Base-by-base conservation (phyloP, 352 stramenopile genomes). In the Achlya hypogyna region DNA sequence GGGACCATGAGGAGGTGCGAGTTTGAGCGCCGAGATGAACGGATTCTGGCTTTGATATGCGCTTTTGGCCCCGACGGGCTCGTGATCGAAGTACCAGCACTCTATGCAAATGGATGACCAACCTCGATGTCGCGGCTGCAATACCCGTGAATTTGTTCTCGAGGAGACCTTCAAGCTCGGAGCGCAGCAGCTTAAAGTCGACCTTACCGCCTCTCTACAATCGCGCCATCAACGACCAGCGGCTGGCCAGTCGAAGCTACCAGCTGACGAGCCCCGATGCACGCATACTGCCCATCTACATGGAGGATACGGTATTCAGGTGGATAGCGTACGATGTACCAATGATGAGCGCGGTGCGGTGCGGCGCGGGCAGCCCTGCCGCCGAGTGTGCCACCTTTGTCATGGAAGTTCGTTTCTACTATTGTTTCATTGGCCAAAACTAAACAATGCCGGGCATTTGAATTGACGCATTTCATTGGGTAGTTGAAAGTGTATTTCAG, bases 11-110 rank as follows among this genome's bases (percentile, higher is more conserved):
- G 85, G 85, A 52, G 78, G 78, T 4, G 82, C 83, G 25, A 87
- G 76, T 69, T 94, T 94, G 31, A 94, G 72, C 29, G 67, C 70
- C 31, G 80, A 81, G 69, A 89, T 89, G 53, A 86, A 72, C 14
- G 71, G 66, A 8, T 78, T 72, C 20, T 74, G 49, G 6, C 62
- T 65, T 35, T 84, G 77, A 34, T 74, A 70, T 8, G 68, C 47
- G 1, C 74, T 80, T 34, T 74, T 78, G 63, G 77, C 71, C 23
- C 62, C 32, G 35, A 80, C 77, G 3, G 76, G 80, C 40, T 90
- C 87, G 23, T 94, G 85, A 43, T 92, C 84, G 64, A 94, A 94
- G 64, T 87, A 92, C 85, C 85, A 94, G 74, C 85, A 91, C 73
- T 94, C 85, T 94, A 64, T 51, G 28, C 9, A 25, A 29, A 34